Evolutionary conservation across 257 asterid species (phyloP).

Genomic region (Paraleonurus japonicus): DNA sequence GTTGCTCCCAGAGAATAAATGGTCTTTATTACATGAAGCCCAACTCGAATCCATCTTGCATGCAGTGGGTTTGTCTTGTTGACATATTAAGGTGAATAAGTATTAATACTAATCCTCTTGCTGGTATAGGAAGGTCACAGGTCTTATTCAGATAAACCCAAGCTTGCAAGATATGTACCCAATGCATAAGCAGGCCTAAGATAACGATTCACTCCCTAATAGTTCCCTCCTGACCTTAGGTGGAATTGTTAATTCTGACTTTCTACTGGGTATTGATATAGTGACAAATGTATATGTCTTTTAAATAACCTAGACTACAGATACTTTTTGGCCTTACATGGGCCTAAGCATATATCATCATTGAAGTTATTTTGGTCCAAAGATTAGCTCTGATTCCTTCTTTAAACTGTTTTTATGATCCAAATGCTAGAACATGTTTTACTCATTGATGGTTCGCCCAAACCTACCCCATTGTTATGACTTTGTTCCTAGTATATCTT

Average conservation of each 20-base stretch:
- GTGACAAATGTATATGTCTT: background rate
- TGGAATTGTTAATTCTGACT: background rate
- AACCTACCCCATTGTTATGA: background rate
- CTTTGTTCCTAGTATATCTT: background rate
- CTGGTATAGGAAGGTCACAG: background rate
- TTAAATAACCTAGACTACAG: background rate
- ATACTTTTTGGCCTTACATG: background rate
- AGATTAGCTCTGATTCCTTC: background rate
- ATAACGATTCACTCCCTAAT: background rate
- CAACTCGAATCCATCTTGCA: too few relatives aligned
- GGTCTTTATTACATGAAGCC: too few relatives aligned
- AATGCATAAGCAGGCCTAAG: background rate
- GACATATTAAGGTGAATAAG: background rate
- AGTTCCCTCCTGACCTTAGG: background rate
- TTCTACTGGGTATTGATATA: background rate
- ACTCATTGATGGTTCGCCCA: background rate
- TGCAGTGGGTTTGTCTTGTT: background rate
- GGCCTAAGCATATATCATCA: background rate
- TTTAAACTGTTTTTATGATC: background rate
- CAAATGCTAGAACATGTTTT: background rate
- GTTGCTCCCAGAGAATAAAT: background rate
- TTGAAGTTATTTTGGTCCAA: background rate
- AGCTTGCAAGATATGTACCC: background rate
- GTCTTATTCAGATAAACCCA: background rate
- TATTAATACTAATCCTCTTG: background rate